Percentiles rank a stretch among this genome's conserved stretches.
These are phyloP conservation scores for Adansonia digitata DNA, from an alignment of 345 rosid genomes.

Conservation along the genomic window DNA sequence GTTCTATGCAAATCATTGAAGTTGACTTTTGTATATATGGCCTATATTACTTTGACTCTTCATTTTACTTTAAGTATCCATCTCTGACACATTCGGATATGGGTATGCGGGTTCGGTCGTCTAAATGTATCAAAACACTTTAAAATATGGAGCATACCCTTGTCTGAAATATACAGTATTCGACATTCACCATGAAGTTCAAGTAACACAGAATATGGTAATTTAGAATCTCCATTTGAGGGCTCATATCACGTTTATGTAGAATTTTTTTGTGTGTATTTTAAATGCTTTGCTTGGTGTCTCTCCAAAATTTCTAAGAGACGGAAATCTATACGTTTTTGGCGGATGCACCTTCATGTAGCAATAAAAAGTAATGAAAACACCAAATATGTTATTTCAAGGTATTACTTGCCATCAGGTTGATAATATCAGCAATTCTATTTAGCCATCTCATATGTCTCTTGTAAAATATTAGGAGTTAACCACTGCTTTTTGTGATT, in stretches of 20 bases:
- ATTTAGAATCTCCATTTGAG: not conserved
- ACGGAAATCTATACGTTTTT: not conserved
- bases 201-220: not conserved
- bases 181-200: not conserved
- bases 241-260: not conserved
- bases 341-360: not conserved
- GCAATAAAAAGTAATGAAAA: not conserved
- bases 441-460: not conserved
- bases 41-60: not conserved
- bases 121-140: not conserved
- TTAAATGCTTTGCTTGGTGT: not conserved
- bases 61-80: not conserved
- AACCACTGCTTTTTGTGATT: conserved; percentile 17
- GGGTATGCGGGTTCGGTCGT: not conserved
- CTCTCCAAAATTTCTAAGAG: not conserved
- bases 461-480: conserved; percentile 5
- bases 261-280: not conserved
- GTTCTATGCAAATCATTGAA: conserved; percentile 5
- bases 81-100: not conserved
- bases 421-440: not conserved
- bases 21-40: not conserved
- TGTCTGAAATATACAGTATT: not conserved
- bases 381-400: not conserved
- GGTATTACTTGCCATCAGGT: not conserved
- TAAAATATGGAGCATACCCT: not conserved